Base-by-base conservation (phyloP, 805 yeast species). In the Hanseniaspora valbyensis region DNA sequence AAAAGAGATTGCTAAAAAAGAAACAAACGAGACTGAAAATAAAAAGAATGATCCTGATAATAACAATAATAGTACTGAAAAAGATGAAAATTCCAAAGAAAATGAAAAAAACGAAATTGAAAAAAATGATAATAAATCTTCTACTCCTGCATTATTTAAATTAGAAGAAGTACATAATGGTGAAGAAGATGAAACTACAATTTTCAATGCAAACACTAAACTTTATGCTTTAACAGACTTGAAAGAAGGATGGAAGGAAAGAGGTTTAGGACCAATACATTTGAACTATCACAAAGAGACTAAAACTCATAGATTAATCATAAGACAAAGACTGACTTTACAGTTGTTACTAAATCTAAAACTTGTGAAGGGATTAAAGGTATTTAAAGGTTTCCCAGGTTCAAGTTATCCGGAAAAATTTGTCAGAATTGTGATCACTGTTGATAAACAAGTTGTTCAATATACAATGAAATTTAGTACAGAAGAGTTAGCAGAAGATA, bases 241-340 rank as follows among this genome's bases (percentile, higher is more conserved):
- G 3, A 63, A 74, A 8, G 78, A 74, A 16, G 96, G 96, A 2
- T 92, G 98, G 98, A 92, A 86, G 63, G 98, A 92, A 66, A 77
- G 92, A 60, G 98, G 98, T 22, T 72, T 83, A 38, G 98, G 98
- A 2, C 74, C 77, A 4, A 67, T 92, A n/a, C 95, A 86, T 61
- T 74, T 92, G 24, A 90, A 92, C 64, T 64, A 66, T 42, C 59
- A 63, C 45, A 56, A 55, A n/a, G 54, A 56, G 14, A 55, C 58
- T 1, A 69, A 69, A 2, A 74, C 74, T 50, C 71, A 81, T 0
- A 76, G 98, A 57, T 63, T 92, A 10, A 81, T 92, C 4, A 88
- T 92, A 96, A 78, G 98, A 62, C 81, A 95, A 3, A 85, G 84
- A 54, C 95, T 95, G 2, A 75, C 86, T 16, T 71, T 87, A 54